phyloP scores from a whole-genome alignment of 768 basidiomycete species.

The Pleurotus platypus region DNA sequence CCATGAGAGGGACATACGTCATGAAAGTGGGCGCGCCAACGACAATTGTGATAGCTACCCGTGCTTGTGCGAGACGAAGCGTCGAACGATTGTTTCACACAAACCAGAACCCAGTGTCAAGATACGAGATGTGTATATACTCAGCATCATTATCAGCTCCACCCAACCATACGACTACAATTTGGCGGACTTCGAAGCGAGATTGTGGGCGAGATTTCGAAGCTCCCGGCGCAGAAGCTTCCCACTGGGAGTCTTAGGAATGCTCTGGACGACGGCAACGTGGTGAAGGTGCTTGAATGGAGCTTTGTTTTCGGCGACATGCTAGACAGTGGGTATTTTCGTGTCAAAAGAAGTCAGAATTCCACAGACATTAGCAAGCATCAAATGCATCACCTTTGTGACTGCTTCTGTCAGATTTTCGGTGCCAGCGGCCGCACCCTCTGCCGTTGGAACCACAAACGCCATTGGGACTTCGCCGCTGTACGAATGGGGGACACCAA shows the following conservation, averaged over 20 bases:
- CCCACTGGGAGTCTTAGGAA: constrained; percentile 65
- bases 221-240: constrained; percentile 24
- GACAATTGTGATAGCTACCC: no score
- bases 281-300: constrained; percentile 57
- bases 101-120: no score
- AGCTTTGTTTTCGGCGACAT: constrained; percentile 51
- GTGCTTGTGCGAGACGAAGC: no score
- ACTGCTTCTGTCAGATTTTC: constrained; percentile 13
- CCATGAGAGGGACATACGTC: no score
- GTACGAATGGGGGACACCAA: constrained; percentile 47
- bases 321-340: constrained; percentile 25
- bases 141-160: no score
- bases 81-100: no score
- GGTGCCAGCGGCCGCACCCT: constrained; percentile 23
- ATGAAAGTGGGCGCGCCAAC: no score
- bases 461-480: constrained; percentile 52
- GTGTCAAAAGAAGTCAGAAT: background rate
- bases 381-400: constrained; percentile 4
- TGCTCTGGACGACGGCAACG: constrained; percentile 49
- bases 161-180: no score
- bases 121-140: no score
- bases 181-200: no score
- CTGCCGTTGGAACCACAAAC: constrained; percentile 40
- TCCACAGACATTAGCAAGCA: constrained; percentile 3
- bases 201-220: no score